Evolutionary conservation across 2,329 filamentous ascomycete species (phyloP).

Genomic region (Colletotrichum filicis): DNA sequence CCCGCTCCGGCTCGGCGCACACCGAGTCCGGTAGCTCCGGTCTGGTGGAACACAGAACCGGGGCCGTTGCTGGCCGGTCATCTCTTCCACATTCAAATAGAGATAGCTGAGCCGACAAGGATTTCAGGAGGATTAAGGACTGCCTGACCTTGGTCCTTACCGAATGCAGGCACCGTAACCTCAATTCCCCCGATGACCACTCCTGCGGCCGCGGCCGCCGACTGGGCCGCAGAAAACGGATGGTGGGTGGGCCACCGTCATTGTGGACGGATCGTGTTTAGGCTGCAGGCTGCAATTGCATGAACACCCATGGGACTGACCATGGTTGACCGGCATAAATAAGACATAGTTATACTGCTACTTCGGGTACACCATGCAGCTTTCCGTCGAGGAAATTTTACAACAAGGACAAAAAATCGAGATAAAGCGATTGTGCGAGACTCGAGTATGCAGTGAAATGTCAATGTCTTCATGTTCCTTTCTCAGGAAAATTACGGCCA

Average conservation of each 20-base stretch:
- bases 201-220: neutral
- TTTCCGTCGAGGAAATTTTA: too few relatives aligned
- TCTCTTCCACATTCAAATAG: neutral
- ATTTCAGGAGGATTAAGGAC: too few relatives aligned
- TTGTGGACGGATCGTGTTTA: neutral
- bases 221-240: neutral
- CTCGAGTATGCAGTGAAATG: neutral
- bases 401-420: neutral
- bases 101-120: neutral
- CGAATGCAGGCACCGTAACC: neutral
- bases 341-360: too few relatives aligned
- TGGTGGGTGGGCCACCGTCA: neutral
- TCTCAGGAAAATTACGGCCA: neutral
- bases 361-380: too few relatives aligned
- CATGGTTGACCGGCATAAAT: too few relatives aligned
- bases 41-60: neutral
- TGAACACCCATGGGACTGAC: neutral
- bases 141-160: too few relatives aligned
- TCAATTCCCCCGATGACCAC: neutral
- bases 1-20: neutral
- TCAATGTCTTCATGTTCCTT: neutral
- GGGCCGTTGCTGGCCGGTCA: neutral
- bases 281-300: neutral
- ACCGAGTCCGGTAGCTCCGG: neutral
- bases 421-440: neutral